phyloP scores from a whole-genome alignment of 495 filamentous ascomycete genomes.

The Daldinia decipiens region DNA sequence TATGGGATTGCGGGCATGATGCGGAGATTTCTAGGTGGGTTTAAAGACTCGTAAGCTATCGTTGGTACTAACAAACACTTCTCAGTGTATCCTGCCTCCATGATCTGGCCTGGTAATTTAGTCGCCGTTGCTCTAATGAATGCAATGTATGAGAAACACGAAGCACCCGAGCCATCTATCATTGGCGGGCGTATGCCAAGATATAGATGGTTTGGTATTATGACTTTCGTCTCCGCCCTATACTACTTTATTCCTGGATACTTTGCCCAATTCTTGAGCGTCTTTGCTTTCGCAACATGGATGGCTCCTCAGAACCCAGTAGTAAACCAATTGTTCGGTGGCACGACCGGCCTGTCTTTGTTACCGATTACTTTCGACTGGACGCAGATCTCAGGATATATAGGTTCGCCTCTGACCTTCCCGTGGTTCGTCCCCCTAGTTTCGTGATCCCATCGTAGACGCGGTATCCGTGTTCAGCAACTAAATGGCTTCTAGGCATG shows the following conservation, averaged over 20 bases:
- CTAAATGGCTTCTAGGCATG: constrained; percentile 51
- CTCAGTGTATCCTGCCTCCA: constrained; percentile 69
- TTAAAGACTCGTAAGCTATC: background rate
- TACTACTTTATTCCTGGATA: constrained; percentile 72
- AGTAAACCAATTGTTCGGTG: constrained; percentile 76
- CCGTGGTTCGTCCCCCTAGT: constrained; percentile 59
- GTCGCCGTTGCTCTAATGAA: constrained; percentile 73
- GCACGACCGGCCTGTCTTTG: constrained; percentile 68
- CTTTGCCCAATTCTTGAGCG: constrained; percentile 65
- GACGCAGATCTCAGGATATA: constrained; percentile 69
- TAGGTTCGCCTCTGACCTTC: constrained; percentile 66
- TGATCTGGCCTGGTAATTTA: constrained; percentile 79
- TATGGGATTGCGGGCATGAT: constrained; percentile 79
- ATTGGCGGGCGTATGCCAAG: constrained; percentile 67
- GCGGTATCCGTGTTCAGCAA: background rate
- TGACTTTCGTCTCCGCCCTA: constrained; percentile 62
- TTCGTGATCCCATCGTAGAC: background rate
- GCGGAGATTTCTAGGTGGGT: constrained; percentile 58
- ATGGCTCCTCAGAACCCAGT: constrained; percentile 69
- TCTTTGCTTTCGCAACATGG: constrained; percentile 72
- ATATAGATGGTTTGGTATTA: constrained; percentile 66
- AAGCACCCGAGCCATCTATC: constrained; percentile 56
- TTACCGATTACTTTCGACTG: constrained; percentile 73
- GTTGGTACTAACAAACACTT: constrained; percentile 13
- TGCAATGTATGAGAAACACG: constrained; percentile 72